Evolutionary conservation across 2,329 filamentous ascomycete species (phyloP).

Genomic region (Geosmithia flava): DNA sequence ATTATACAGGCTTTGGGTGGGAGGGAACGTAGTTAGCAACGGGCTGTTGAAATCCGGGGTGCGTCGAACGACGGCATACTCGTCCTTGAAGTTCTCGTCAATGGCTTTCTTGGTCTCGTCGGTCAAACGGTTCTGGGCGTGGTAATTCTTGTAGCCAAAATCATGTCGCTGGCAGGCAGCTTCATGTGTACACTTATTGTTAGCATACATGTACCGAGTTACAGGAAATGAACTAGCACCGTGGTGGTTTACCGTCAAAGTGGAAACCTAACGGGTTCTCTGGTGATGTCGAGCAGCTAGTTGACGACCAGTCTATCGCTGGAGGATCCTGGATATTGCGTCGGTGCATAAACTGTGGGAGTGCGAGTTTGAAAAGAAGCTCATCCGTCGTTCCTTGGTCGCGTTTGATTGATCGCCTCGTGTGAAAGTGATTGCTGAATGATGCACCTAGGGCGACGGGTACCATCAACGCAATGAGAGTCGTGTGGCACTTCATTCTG

Average conservation of each 20-base stretch:
- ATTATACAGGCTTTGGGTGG: conserved; percentile 11
- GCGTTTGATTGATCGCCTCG: not conserved
- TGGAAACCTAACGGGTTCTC: conserved; percentile 23
- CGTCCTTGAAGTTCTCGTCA: conserved; percentile 24
- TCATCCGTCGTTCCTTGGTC: conserved; percentile 21
- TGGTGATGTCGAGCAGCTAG: conserved; percentile 21
- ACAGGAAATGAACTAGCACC: not conserved
- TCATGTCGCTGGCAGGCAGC: conserved; percentile 10
- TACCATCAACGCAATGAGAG: not conserved
- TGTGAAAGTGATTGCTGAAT: not conserved
- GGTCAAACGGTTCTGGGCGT: conserved; percentile 16
- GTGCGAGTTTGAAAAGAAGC: conserved; percentile 25
- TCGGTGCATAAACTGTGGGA: conserved; percentile 21
- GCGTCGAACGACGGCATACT: conserved; percentile 9
- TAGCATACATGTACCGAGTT: not conserved
- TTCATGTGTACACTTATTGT: not conserved
- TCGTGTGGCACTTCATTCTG: not conserved
- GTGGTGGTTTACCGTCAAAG: conserved; percentile 9
- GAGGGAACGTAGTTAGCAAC: not conserved
- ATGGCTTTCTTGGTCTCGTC: conserved; percentile 3
- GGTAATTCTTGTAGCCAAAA: conserved; percentile 16
- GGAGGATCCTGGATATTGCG: conserved; percentile 22
- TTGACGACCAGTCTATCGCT: conserved; percentile 19
- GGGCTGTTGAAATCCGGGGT: not conserved
- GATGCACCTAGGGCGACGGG: not conserved